These are phyloP conservation scores for Camellia lanceoleosa DNA, from an alignment of 148 eudicot genomes.

Conservation along the genomic window DNA sequence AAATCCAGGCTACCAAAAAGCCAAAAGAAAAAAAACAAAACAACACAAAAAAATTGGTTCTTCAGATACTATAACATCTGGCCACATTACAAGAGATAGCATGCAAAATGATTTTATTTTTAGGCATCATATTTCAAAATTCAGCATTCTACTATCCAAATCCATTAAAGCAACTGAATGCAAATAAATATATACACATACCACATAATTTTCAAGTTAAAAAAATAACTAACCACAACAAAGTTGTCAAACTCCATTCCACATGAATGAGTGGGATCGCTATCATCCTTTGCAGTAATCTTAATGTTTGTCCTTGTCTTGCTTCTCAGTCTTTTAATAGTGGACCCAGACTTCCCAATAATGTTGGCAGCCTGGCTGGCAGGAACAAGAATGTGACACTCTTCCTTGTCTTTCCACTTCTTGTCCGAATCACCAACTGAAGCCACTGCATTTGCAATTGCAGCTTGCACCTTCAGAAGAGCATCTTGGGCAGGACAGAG, in stretches of 20 bases:
- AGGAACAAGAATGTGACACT: slow-evolving; percentile 90
- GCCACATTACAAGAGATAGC: not conserved
- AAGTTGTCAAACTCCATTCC: slow-evolving; percentile 93
- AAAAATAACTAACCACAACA: slow-evolving; percentile 55
- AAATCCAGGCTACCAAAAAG: not conserved
- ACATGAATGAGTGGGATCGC: slow-evolving; percentile 76
- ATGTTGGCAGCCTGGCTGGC: slow-evolving; percentile 86
- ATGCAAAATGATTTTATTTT: not conserved
- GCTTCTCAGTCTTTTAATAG: slow-evolving; percentile 78
- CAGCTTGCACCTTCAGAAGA: slow-evolving; percentile 66
- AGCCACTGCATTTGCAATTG: slow-evolving; percentile 65
- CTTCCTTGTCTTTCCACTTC: slow-evolving; percentile 51
- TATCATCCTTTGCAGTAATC: slow-evolving; percentile 58
- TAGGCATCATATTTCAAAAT: not conserved
- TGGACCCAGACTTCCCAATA: slow-evolving; percentile 84
- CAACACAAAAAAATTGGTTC: not conserved
- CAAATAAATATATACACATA: not conserved
- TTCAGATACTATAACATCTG: not conserved
- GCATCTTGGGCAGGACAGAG: slow-evolving; percentile 95
- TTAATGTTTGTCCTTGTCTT: slow-evolving; percentile 64
- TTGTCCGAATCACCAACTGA: slow-evolving; percentile 57
- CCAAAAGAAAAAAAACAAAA: not conserved
- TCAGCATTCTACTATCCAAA: not conserved
- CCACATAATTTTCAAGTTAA: not conserved
- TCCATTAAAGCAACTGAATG: not conserved